Conservation (phyloP, 2,329 filamentous ascomycete genomes). For the Sporothrix variecibatus region DNA sequence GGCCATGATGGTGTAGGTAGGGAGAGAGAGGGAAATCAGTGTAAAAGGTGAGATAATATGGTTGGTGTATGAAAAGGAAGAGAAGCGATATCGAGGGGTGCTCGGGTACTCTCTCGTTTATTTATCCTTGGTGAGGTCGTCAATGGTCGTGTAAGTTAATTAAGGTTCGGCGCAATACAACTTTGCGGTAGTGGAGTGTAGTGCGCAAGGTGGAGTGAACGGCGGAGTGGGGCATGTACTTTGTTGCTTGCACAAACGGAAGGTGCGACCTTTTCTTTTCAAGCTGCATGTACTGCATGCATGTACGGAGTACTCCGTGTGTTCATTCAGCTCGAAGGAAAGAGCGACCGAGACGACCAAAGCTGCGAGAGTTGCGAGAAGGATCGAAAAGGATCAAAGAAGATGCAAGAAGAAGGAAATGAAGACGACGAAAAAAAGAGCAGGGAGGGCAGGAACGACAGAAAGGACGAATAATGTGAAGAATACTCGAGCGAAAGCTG, state of each 20-base stretch:
- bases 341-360: neutral
- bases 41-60: neutral
- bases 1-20: conserved; percentile 6
- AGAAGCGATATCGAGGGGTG: neutral
- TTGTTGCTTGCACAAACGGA: neutral
- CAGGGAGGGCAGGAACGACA: neutral
- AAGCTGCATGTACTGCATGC: neutral
- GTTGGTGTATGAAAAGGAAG: neutral
- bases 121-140: neutral
- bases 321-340: neutral
- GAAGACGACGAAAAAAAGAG: neutral
- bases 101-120: neutral
- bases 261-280: neutral
- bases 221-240: neutral
- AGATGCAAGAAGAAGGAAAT: neutral
- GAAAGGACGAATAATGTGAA: neutral
- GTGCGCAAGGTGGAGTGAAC: neutral
- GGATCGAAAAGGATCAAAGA: neutral
- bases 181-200: neutral
- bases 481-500: neutral
- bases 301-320: neutral
- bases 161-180: conserved; percentile 4
- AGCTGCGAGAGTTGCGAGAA: neutral
- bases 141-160: neutral
- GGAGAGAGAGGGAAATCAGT: neutral